A percentile compares a stretch with the other conserved stretches of the same genome.
Conservation (phyloP, 139 green algal species). For the Chlamydomonas schloesseri region DNA sequence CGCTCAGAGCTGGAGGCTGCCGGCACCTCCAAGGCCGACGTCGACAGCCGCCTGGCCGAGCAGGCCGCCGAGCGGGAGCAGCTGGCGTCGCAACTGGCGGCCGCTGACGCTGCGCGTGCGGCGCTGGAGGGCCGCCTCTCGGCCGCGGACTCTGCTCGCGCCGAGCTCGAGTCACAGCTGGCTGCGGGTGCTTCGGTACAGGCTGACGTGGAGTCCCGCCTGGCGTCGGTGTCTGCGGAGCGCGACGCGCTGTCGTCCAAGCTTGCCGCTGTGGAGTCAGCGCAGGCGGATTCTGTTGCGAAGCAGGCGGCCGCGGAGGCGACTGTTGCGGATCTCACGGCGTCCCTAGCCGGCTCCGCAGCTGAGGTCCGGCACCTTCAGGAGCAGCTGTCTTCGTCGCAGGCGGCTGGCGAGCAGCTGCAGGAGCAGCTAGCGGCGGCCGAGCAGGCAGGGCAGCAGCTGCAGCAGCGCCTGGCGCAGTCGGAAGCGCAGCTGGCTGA, state of each 20-base stretch:
- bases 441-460: not conserved
- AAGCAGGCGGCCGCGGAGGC: not conserved
- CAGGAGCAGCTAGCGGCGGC: not conserved
- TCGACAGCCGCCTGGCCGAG: too few species aligned
- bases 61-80: too few species aligned
- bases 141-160: not conserved
- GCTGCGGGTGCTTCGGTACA: too few species aligned
- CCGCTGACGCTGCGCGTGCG: not conserved
- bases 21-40: too few species aligned
- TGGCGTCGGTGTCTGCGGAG: too few species aligned
- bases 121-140: not conserved
- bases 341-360: not conserved
- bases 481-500: constrained; percentile 2
- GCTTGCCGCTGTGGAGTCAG: too few species aligned
- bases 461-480: not conserved
- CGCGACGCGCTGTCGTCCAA: too few species aligned
- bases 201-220: too few species aligned
- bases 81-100: too few species aligned
- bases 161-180: not conserved
- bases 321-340: too few species aligned
- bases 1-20: not conserved
- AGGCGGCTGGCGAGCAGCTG: not conserved
- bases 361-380: too few species aligned
- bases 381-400: too few species aligned
- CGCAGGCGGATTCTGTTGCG: not conserved